Evolutionary conservation across 108 stramenopile species (phyloP), one percentile per base, ranked within the genome.

Genomic region (Thalassiosira profunda): DNA sequence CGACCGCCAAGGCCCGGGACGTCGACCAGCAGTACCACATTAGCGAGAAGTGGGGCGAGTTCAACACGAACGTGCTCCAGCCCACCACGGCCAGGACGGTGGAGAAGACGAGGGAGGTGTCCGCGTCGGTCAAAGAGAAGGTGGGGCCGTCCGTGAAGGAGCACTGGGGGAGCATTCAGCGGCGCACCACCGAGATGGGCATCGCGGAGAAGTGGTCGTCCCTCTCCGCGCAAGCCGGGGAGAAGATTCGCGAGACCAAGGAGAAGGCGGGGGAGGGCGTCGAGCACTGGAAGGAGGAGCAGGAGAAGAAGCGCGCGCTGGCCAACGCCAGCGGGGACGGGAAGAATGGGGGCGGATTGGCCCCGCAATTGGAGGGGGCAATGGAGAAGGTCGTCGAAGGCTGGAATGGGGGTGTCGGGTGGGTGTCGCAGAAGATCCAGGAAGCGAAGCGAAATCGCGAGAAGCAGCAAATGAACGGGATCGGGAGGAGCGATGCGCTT

Each of bases 401-500:
- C 3, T 47, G 48, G 25, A 53, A 51, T 14, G 58, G 58, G 35
- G 68, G 49, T 3, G 34, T 53, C 25, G 30, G 23, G 34, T 71
- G 70, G 70, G 48, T 71, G 23, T 71, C 70, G 9, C 31, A 71
- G 26, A 26, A 53, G 14, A 57, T 70, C 51, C 57, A 58, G 38
- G 57, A n/a, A n/a, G n/a, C n/a, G n/a, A n/a, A n/a, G n/a, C n/a
- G n/a, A n/a, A n/a, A n/a, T n/a, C n/a, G n/a, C n/a, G n/a, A n/a
- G n/a, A n/a, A n/a, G n/a, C n/a, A n/a, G n/a, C n/a, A n/a, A n/a
- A n/a, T n/a, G n/a, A n/a, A n/a, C n/a, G n/a, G n/a, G n/a, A n/a
- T n/a, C n/a, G n/a, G n/a, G 40, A 11, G 12, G n/a, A n/a, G n/a
- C n/a, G n/a, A n/a, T n/a, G n/a, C n/a, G n/a, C n/a, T n/a, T n/a